Percentiles rank a stretch among this genome's conserved stretches.
Conservation (phyloP, 2,329 filamentous ascomycete genomes). For the Furcasterigmium furcatum region DNA sequence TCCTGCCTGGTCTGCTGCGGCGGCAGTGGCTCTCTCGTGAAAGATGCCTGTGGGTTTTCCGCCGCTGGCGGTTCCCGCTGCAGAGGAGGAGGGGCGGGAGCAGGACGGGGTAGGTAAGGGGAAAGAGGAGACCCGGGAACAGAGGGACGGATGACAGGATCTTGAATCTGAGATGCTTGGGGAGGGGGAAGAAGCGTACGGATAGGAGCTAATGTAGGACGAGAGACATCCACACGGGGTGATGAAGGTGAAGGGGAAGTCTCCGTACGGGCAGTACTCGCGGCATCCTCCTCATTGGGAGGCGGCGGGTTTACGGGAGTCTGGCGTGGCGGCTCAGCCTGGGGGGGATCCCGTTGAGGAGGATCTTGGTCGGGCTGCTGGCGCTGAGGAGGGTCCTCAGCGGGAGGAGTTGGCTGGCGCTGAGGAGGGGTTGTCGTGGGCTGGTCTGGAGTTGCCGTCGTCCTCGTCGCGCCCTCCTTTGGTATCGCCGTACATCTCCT, state of each 20-base stretch:
- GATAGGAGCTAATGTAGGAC: conserved; percentile 1
- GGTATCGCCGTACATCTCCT: conserved; percentile 53
- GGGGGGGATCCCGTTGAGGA: conserved; percentile 2
- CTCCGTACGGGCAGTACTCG: conserved; percentile 2
- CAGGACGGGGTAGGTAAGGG: conserved; percentile 3
- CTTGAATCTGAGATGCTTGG: conserved; percentile 2
- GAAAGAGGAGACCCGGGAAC: background rate
- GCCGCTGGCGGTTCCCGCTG: too few relatives aligned
- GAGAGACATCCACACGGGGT: background rate
- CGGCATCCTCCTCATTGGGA: background rate
- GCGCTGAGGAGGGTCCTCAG: background rate
- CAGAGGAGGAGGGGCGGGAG: conserved; percentile 2
- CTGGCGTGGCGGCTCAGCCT: conserved; percentile 3
- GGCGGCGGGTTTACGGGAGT: background rate
- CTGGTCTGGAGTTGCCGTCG: background rate
- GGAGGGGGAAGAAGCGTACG: background rate
- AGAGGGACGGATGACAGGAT: background rate
- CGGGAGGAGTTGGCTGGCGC: background rate
- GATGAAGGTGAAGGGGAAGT: conserved; percentile 5
- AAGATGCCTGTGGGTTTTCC: background rate
- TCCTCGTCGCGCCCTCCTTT: conserved; percentile 17
- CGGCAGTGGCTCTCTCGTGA: background rate
- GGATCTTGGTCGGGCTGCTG: background rate
- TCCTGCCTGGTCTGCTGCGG: background rate
- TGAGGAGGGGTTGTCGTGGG: background rate